Evolutionary conservation across 805 yeast genomes (phyloP).

Genomic region (Teunomyces pallodes): DNA sequence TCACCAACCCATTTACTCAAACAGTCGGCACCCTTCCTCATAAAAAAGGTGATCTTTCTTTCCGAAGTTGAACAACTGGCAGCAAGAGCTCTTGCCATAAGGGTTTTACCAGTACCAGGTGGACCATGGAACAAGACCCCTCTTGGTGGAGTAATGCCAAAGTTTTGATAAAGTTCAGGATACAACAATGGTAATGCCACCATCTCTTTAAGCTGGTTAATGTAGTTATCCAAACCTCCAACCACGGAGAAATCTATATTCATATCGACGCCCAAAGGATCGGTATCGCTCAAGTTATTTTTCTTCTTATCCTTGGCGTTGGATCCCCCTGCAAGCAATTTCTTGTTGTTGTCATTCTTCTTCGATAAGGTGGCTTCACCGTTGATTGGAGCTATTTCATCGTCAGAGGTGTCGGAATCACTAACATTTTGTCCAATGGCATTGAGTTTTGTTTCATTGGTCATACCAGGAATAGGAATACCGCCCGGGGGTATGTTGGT

Average conservation of each 20-base stretch:
- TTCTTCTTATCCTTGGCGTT: constrained; percentile 44
- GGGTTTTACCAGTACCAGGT: constrained; percentile 98
- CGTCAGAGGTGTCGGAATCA: constrained; percentile 65
- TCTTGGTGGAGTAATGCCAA: constrained; percentile 91
- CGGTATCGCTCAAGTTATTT: constrained; percentile 77
- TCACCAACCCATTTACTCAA: constrained; percentile 99
- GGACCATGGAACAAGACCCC: constrained; percentile 98
- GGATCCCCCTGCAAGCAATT: constrained; percentile 32
- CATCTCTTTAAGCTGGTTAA: constrained; percentile 94
- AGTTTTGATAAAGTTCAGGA: constrained; percentile 89
- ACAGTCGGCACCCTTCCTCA: constrained; percentile 98
- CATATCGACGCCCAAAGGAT: constrained; percentile 89
- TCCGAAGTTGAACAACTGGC: constrained; percentile 87
- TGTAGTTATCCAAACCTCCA: constrained; percentile 90
- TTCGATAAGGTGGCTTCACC: constrained; percentile 40
- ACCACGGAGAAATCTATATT: constrained; percentile 79
- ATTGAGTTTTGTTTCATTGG: constrained; percentile 23
- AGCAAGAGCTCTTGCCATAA: constrained; percentile 96
- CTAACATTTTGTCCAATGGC: constrained; percentile 35
- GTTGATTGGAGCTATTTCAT: constrained; percentile 48
- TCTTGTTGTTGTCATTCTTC: constrained; percentile 25
- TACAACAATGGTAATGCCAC: constrained; percentile 88
- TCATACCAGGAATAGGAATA: constrained; percentile 35
- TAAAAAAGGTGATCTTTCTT: constrained; percentile 88
- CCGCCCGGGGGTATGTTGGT: constrained; percentile 56